A percentile compares a stretch with the other conserved stretches of the same genome.
These are phyloP conservation scores for Trifolium fragiferum DNA, from an alignment of 306 rosid genomes.

Conservation along the genomic window DNA sequence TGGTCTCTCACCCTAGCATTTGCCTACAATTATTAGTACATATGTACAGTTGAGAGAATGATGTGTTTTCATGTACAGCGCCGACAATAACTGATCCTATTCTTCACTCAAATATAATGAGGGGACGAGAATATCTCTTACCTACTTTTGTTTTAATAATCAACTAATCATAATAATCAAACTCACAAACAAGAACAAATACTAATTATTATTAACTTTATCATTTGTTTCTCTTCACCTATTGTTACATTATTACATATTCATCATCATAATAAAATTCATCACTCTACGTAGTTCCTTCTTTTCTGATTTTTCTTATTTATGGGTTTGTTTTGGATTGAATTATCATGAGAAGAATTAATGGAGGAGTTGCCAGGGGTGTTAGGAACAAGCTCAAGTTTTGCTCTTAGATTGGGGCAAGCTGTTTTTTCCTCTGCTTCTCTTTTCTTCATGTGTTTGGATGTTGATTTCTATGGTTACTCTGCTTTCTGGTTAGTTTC, in stretches of 20 bases:
- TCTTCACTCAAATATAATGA: neutral
- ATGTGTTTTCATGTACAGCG: conserved; percentile 4
- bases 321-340: conserved; percentile 32
- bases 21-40: no score
- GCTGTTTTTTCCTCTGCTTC: conserved; percentile 82
- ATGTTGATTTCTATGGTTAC: conserved; percentile 75
- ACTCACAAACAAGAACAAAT: neutral
- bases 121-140: conserved; percentile 7
- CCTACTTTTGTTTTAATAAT: conserved; percentile 2
- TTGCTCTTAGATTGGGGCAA: conserved; percentile 94
- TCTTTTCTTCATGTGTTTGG: conserved; percentile 87
- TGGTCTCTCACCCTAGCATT: no score
- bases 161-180: neutral
- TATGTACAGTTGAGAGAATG: neutral
- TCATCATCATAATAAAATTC: neutral
- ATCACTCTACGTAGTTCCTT: no score
- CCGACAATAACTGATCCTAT: conserved; percentile 21
- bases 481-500: conserved; percentile 78
- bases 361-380: conserved; percentile 91
- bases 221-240: no score
- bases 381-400: conserved; percentile 92
- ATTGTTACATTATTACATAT: no score
- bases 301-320: neutral
- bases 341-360: conserved; percentile 42
- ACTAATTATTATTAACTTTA: no score